phyloP scores from a whole-genome alignment of 1,284 basidiomycete genomes.

The Trametes versicolor region DNA sequence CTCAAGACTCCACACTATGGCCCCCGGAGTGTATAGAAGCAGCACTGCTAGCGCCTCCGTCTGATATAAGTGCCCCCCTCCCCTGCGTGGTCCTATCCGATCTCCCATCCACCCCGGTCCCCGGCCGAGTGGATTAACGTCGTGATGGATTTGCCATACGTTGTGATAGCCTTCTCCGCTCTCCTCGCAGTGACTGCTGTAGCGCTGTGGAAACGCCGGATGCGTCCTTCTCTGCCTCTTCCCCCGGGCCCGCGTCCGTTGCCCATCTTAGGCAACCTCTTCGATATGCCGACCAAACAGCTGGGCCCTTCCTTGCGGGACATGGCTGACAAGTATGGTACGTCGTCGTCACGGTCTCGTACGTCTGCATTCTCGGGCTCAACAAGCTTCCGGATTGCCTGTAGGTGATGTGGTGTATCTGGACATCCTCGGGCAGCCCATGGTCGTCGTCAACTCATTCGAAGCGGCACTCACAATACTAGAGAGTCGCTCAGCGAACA shows the following conservation, averaged over 20 bases:
- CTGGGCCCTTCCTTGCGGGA: constrained; percentile 22
- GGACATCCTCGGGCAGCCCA: constrained; percentile 23
- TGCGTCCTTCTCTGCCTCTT: constrained; percentile 5
- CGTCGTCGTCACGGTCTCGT: background rate
- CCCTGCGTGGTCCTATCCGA: no score
- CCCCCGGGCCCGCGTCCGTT: constrained; percentile 27
- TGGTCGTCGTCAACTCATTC: constrained; percentile 33
- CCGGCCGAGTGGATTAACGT: no score
- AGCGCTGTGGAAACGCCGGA: background rate
- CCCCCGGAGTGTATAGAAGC: background rate
- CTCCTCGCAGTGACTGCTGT: background rate
- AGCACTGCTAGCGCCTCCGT: no score
- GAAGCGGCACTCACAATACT: constrained; percentile 33
- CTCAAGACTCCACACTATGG: background rate
- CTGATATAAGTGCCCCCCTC: no score
- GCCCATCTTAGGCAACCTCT: constrained; percentile 34
- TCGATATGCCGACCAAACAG: constrained; percentile 30
- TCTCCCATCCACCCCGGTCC: no score
- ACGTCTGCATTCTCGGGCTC: background rate
- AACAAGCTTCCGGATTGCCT: no score
- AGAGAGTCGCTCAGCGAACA: constrained; percentile 28
- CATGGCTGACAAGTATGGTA: constrained; percentile 33
- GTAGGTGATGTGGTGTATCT: constrained; percentile 33
- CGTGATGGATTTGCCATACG: no score
- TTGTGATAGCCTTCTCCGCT: background rate